Conservation (phyloP, 257 asterid species). For the Cynanchum wilfordii region DNA sequence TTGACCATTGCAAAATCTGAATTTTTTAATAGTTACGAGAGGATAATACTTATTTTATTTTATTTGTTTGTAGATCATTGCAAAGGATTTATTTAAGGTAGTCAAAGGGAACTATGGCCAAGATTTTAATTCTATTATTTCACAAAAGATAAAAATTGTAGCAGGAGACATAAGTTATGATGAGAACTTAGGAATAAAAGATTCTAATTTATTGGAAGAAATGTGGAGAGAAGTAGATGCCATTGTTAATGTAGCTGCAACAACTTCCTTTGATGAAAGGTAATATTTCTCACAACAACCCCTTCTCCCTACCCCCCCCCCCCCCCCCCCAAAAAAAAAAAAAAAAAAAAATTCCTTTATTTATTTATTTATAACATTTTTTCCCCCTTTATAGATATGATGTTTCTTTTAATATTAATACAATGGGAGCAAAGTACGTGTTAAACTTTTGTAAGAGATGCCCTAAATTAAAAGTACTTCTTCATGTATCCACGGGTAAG, state of each 20-base stretch:
- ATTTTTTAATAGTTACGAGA: too few relatives aligned
- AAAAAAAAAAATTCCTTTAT: too few relatives aligned
- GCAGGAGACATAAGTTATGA: constrained; percentile 63
- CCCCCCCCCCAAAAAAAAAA: too few relatives aligned
- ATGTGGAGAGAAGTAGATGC: constrained; percentile 67
- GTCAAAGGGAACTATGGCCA: constrained; percentile 50
- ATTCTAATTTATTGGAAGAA: constrained; percentile 42
- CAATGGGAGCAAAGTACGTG: constrained; percentile 58
- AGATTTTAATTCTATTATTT: constrained; percentile 32
- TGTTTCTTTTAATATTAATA: constrained; percentile 54
- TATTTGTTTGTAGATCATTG: constrained; percentile 36
- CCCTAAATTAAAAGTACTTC: constrained; percentile 39
- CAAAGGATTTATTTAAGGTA: constrained; percentile 68
- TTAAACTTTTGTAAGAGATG: constrained; percentile 52
- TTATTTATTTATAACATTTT: too few relatives aligned
- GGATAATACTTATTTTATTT: too few relatives aligned
- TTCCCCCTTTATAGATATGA: constrained; percentile 46
- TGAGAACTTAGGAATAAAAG: constrained; percentile 65
- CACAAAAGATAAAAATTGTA: constrained; percentile 45
- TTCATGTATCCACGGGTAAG: constrained; percentile 86
- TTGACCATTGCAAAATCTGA: too few relatives aligned
- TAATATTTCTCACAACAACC: constrained; percentile 3
- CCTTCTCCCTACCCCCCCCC: too few relatives aligned
- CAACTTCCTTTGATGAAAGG: constrained; percentile 91
- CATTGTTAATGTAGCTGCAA: constrained; percentile 84